These are phyloP conservation scores for Eucalyptus paniculata DNA, from an alignment of 345 rosid genomes.

Conservation along the genomic window DNA sequence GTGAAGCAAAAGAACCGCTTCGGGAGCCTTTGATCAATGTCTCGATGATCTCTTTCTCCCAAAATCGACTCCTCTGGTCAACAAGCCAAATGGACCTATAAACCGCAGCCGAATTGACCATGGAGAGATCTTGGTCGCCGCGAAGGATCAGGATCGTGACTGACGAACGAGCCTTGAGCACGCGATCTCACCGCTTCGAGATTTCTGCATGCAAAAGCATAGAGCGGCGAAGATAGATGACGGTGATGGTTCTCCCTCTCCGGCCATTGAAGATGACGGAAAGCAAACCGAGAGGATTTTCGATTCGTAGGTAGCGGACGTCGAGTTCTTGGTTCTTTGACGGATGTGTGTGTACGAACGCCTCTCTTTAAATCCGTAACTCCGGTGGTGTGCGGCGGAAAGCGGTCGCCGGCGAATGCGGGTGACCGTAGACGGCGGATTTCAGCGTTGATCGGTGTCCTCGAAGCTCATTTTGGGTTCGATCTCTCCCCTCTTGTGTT, in stretches of 20 bases:
- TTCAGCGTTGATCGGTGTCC: background rate
- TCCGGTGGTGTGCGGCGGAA: background rate
- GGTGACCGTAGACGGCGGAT: background rate
- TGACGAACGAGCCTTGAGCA: background rate
- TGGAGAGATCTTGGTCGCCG: background rate
- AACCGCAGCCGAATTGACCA: background rate
- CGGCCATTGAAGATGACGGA: background rate
- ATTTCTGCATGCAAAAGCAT: background rate
- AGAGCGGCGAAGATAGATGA: background rate
- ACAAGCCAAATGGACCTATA: background rate
- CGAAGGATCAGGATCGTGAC: background rate
- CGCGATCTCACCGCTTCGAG: background rate
- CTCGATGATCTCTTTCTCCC: background rate
- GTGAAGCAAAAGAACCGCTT: background rate
- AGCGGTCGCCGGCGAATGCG: background rate
- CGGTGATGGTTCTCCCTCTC: background rate
- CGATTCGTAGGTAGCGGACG: background rate
- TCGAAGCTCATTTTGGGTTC: too few relatives aligned
- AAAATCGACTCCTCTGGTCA: background rate
- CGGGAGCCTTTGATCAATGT: background rate
- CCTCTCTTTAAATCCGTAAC: background rate
- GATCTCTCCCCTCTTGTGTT: too few relatives aligned
- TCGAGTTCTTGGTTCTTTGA: background rate
- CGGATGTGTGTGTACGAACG: background rate
- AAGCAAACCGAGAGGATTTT: background rate